Evolutionary conservation across 164 flowering plant genomes (phyloP).

Genomic region (Santalum album): DNA sequence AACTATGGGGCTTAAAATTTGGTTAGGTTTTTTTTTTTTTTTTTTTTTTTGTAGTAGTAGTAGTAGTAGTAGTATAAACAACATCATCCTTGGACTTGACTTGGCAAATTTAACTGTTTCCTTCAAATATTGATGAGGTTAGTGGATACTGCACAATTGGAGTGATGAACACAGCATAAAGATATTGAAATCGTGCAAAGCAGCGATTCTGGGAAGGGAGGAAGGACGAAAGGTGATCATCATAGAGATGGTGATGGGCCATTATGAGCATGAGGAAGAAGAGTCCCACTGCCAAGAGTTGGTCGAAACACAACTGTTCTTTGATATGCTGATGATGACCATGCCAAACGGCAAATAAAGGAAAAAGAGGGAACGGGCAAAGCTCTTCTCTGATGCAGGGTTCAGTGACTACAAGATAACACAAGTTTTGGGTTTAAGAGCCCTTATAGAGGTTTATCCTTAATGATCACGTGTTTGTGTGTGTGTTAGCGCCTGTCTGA

Average conservation of each 20-base stretch:
- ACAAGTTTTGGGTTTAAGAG: background rate
- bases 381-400: slow-evolving; percentile 8
- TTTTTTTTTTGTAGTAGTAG: too few species aligned
- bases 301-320: background rate
- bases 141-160: background rate
- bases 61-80: too few species aligned
- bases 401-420: slow-evolving; percentile 8
- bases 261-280: background rate
- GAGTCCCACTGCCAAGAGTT: background rate
- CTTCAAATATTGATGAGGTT: too few species aligned
- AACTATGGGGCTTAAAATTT: too few species aligned
- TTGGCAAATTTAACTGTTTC: too few species aligned
- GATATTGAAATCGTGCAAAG: background rate
- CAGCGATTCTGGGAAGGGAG: background rate
- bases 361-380: slow-evolving; percentile 3
- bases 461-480: too few species aligned
- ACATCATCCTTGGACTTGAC: too few species aligned
- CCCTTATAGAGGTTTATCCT: slow-evolving; percentile 9
- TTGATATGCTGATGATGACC: background rate
- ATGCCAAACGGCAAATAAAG: background rate
- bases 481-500: too few species aligned
- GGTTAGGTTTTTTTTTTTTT: too few species aligned
- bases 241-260: background rate
- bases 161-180: background rate
- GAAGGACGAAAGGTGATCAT: background rate